Base-by-base conservation (phyloP, 345 rosid species). In the Cardamine resedifolia region DNA sequence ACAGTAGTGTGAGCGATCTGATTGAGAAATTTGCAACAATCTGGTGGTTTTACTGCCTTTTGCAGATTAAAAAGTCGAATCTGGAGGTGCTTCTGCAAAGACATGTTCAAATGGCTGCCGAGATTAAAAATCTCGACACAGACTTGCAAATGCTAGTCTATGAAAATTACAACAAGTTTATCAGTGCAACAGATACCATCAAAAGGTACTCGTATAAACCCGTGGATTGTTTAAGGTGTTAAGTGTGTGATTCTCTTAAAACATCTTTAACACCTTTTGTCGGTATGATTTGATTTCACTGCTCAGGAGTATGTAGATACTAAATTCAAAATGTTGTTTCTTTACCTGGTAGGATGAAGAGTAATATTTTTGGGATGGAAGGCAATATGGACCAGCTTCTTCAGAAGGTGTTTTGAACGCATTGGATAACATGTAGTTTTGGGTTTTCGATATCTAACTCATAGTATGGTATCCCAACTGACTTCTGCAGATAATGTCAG, bases 121-220 rank as follows among this genome's bases (percentile, higher is more conserved):
- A 96, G 87, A 92, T 96, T 19, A 96, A 96, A 75, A 96, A 96
- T 83, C 90, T 96, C 7, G 99, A 96, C 52, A 92, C 99, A 15
- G 99, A 96, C 80, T 83, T 96, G 84, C 99, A 96, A 81, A 96
- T 92, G 98, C 64, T 96, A 30, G 97, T 92, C 8, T 96, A 92
- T 74, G 98, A 96, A 75, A 96, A 96, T 65, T 96, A 96, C 83
- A 96, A 86, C 79, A 90, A 96, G 83, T 96, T 96, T 75, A 90
- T 92, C 75, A 90, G 99, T 66, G 99, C 99, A 56, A 96, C 99
- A 11, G 99, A 96, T 83, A 84, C 99, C 10, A 96, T 96, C 79
- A 92, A 86, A 84, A 84, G 99, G 99, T 92, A 81, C 26, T 10
- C 16, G 51, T 73, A 45, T 14, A 59, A 8, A 11, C 57, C 68